A percentile compares a stretch with the other conserved stretches of the same genome.
Evolutionary conservation across 2,329 filamentous ascomycete genomes (phyloP).

Genomic region (Penicillium sclerotigenum): DNA sequence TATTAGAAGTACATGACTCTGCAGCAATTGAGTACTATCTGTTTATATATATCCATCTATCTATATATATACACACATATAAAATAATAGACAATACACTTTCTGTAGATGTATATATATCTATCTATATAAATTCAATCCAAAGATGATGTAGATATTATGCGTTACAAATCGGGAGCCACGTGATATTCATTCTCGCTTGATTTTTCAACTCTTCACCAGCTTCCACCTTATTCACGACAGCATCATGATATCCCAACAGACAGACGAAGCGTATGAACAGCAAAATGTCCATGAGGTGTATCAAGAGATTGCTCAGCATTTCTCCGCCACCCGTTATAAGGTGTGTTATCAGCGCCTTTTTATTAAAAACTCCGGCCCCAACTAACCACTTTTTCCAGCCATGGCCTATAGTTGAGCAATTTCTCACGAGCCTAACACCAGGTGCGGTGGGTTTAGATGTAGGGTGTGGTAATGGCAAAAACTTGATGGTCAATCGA

Average conservation of each 20-base stretch:
- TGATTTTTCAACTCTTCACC: constrained; percentile 4
- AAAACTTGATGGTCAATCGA: constrained; percentile 80
- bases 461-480: constrained; percentile 94
- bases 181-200: constrained; percentile 18
- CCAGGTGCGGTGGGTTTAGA: constrained; percentile 80
- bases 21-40: neutral
- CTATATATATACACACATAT: too few relatives aligned
- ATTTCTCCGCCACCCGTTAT: constrained; percentile 55
- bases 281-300: constrained; percentile 83
- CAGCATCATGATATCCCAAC: constrained; percentile 12
- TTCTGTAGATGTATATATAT: neutral
- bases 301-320: constrained; percentile 61
- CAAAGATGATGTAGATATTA: neutral
- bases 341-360: constrained; percentile 50
- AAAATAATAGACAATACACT: too few relatives aligned
- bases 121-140: neutral
- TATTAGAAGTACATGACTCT: neutral
- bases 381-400: constrained; percentile 30
- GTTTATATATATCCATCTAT: neutral
- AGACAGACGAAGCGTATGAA: constrained; percentile 60
- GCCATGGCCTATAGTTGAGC: constrained; percentile 89
- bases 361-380: neutral
- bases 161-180: constrained; percentile 2
- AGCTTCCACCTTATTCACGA: constrained; percentile 4
- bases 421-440: constrained; percentile 65